A percentile compares a stretch with the other conserved stretches of the same genome.
These are phyloP conservation scores for Apodospora peruviana DNA, from an alignment of 495 filamentous ascomycete genomes.

Conservation along the genomic window DNA sequence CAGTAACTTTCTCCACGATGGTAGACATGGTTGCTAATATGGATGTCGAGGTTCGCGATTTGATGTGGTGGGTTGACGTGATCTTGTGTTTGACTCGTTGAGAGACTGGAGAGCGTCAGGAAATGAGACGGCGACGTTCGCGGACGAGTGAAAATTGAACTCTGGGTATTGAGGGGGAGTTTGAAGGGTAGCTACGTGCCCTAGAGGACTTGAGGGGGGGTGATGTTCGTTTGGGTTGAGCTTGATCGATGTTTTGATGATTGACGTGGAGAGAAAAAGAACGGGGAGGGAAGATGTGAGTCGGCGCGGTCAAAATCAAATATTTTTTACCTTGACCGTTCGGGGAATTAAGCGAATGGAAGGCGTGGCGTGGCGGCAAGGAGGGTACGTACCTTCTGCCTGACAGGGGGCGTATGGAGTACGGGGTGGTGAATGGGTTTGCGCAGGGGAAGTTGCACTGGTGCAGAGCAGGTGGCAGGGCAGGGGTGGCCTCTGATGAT, in stretches of 20 bases:
- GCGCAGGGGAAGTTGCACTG: conserved; percentile 16
- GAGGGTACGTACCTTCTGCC: conserved; percentile 23
- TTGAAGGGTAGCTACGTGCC: conserved; percentile 87
- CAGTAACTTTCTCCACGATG: conserved; percentile 56
- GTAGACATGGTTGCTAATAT: conserved; percentile 50
- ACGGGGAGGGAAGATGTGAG: conserved; percentile 29
- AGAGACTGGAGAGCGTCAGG: conserved; percentile 25
- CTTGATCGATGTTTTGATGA: conserved; percentile 40
- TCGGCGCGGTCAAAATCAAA: conserved; percentile 40
- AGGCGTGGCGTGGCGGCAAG: conserved; percentile 27
- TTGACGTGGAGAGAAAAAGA: conserved; percentile 40
- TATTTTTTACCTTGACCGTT: conserved; percentile 38
- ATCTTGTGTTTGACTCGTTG: conserved; percentile 29
- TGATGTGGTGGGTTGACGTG: conserved; percentile 28
- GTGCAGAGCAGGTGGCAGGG: conserved; percentile 7
- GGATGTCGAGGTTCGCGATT: conserved; percentile 26
- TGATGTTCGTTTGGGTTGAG: conserved; percentile 32
- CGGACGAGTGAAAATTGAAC: conserved; percentile 42
- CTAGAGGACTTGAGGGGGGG: conserved; percentile 56
- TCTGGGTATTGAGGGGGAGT: conserved; percentile 54
- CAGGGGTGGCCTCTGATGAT: not conserved
- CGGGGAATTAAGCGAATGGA: conserved; percentile 32
- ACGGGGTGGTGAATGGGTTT: not conserved
- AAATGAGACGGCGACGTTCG: conserved; percentile 31
- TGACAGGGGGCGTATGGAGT: conserved; percentile 7